These are phyloP conservation scores for Ophiocordyceps camponoti-leonardi DNA, from an alignment of 2,329 filamentous ascomycete genomes.

Conservation along the genomic window DNA sequence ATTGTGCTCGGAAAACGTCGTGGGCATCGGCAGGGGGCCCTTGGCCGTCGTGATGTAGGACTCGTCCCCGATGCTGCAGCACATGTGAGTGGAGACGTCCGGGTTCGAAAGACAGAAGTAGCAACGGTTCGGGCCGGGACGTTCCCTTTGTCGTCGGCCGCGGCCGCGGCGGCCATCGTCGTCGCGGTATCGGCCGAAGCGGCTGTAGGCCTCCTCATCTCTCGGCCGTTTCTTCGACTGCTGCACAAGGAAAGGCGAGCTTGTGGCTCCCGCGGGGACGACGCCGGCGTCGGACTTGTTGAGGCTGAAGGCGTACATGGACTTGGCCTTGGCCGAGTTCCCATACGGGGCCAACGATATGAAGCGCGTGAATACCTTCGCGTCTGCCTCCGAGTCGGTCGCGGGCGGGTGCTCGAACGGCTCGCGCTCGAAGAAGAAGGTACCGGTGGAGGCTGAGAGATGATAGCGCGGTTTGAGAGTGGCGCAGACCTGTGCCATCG, in stretches of 20 bases:
- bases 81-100: slow-evolving; percentile 69
- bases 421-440: slow-evolving; percentile 76
- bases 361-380: slow-evolving; percentile 61
- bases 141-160: slow-evolving; percentile 31
- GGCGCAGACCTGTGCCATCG: slow-evolving; percentile 62
- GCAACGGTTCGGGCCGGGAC: slow-evolving; percentile 60
- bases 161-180: slow-evolving; percentile 26
- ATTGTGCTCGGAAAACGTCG: slow-evolving; percentile 46
- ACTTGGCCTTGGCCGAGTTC: slow-evolving; percentile 62
- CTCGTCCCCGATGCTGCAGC: slow-evolving; percentile 76
- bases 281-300: slow-evolving; percentile 43
- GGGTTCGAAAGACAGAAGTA: slow-evolving; percentile 93
- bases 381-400: slow-evolving; percentile 28
- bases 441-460: slow-evolving; percentile 48
- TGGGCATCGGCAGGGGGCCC: slow-evolving; percentile 59
- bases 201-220: slow-evolving; percentile 29
- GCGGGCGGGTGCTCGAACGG: slow-evolving; percentile 60
- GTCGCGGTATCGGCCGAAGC: slow-evolving; percentile 32
- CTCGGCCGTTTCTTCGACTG: slow-evolving; percentile 39
- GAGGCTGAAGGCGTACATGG: slow-evolving; percentile 62
- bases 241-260: slow-evolving; percentile 48
- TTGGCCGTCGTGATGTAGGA: slow-evolving; percentile 84
- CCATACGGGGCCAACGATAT: slow-evolving; percentile 71
- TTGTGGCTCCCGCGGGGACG: slow-evolving; percentile 54
- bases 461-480: slow-evolving; percentile 84